Conservation (phyloP, 176 grass and related monocot species). For the Bolboschoenus planiculmis region DNA sequence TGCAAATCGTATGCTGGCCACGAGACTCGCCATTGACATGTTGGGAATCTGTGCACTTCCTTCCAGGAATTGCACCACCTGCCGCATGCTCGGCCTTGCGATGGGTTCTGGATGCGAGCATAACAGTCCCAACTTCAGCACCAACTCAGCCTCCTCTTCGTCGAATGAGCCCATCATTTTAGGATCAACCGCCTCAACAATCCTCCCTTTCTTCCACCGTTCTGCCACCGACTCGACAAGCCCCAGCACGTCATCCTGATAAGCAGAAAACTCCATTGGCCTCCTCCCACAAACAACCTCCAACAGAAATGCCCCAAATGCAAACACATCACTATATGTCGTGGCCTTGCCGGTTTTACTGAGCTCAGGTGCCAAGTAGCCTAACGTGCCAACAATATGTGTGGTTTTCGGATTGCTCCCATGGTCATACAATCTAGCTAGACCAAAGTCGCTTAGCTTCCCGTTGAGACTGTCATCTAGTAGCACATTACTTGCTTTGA, state of each 20-base stretch:
- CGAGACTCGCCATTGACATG: conserved; percentile 17
- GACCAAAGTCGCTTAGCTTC: conserved; percentile 79
- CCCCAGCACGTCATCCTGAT: conserved; percentile 14
- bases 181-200: conserved; percentile 28
- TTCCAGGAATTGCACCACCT: conserved; percentile 31
- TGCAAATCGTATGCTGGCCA: neutral
- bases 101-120: conserved; percentile 39
- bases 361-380: conserved; percentile 46
- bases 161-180: conserved; percentile 12
- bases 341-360: conserved; percentile 36
- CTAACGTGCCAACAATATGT: conserved; percentile 36
- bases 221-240: conserved; percentile 36
- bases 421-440: conserved; percentile 64
- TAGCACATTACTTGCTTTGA: conserved; percentile 76
- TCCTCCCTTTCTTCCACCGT: conserved; percentile 25
- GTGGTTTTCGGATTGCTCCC: conserved; percentile 21
- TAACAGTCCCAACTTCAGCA: conserved; percentile 45
- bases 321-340: conserved; percentile 33
- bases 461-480: conserved; percentile 65
- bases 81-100: conserved; percentile 34
- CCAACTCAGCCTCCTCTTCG: conserved; percentile 24
- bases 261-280: conserved; percentile 25
- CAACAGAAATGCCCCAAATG: conserved; percentile 34
- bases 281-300: conserved; percentile 40
- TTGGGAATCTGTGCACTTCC: conserved; percentile 12